Base-by-base conservation (phyloP, 73 alveolate species). In the Paramecium octaurelia region DNA sequence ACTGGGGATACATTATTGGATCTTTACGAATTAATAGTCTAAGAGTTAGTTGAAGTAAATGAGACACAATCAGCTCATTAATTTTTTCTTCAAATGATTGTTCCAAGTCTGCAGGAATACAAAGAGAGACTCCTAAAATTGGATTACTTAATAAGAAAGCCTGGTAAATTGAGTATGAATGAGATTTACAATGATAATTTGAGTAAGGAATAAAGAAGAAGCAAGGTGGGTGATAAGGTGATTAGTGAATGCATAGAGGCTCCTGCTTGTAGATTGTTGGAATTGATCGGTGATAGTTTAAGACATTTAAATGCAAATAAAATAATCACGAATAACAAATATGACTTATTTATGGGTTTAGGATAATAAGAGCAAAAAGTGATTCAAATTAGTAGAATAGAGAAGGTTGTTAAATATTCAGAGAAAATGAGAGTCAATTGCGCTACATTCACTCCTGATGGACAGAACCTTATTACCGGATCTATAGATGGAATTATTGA, bases 371-470 rank as follows among this genome's bases (percentile, higher is more conserved):
- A 80, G 2, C 9, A 80, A 42, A 31, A 34, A 44, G 91, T 23
- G n/a, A 48, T 2, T 8, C 20, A 23, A 20, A 24, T 44, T 8
- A 20, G 87, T 40, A 9, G 50, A 24, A 80, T 80, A 12, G 73
- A 80, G 16, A 80, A 80, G 48, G 75, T 80, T 2, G 3, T 80
- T 11, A 80, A 80, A 24, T 80, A 80, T 80, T 42, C 91, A 20
- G 91, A 80, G 31, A 80, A 80, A 11, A 80, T 80, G 91, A 80
- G 91, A 46, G 91, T 80, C 0, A 80, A 80, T 80, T 8, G 48
- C 21, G 91, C 44, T 3, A 80, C 75, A 20, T 75, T 75, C 4
- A 38, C 88, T 38, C 21, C 46, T 43, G 70, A 73, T 73, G 59
- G 36, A 35, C 6, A 80, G 10, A 44, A 29, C 46, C 29, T 80